phyloP scores from a whole-genome alignment of 768 basidiomycete species.

The Sarcomyxa edulis region DNA sequence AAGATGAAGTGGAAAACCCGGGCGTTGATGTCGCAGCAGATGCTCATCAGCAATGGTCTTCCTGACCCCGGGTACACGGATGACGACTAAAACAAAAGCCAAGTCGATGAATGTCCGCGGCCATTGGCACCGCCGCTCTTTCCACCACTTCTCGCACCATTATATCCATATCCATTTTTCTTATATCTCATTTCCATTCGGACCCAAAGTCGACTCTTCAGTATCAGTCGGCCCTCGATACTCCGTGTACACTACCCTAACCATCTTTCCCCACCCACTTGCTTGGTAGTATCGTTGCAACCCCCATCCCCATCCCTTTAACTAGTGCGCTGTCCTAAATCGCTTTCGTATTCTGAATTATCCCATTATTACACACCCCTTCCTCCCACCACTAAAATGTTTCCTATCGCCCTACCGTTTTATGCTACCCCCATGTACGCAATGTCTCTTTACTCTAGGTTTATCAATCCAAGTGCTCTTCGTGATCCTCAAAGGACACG shows the following conservation, averaged over 20 bases:
- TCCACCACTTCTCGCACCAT: background rate
- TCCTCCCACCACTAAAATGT: background rate
- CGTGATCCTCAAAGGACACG: too few relatives aligned
- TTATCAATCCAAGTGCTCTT: background rate
- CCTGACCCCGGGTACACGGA: conserved; percentile 44
- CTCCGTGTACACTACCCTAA: conserved; percentile 11
- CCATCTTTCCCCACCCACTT: conserved; percentile 12
- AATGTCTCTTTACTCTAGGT: background rate
- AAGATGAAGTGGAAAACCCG: conserved; percentile 59
- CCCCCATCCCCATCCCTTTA: conserved; percentile 6
- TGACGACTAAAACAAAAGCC: too few relatives aligned
- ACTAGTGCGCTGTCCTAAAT: conserved; percentile 1
- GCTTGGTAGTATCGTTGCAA: conserved; percentile 13
- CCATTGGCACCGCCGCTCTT: conserved; percentile 1
- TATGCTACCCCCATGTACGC: background rate
- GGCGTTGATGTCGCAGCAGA: conserved; percentile 42
- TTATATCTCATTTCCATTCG: background rate
- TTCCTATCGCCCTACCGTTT: background rate
- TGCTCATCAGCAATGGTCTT: conserved; percentile 56
- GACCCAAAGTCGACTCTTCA: conserved; percentile 1
- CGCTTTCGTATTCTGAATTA: conserved; percentile 7
- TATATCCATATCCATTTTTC: background rate
- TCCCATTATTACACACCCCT: background rate
- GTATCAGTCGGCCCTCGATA: conserved; percentile 11
- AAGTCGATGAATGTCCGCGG: conserved; percentile 5